Conservation (phyloP, 257 asterid species). For the Solanum ossicruentum region DNA sequence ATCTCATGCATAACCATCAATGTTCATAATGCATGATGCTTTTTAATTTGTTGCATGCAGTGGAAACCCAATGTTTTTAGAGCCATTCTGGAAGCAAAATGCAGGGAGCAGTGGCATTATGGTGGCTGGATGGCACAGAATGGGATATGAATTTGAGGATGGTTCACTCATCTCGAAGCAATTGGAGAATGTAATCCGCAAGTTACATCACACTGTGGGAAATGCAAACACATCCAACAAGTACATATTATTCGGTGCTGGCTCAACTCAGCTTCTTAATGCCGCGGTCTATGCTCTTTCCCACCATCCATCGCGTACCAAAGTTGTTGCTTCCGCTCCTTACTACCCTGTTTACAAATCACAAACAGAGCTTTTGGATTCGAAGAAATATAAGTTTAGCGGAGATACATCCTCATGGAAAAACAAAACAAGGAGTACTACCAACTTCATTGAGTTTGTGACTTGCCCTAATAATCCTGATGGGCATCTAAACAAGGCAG, state of each 20-base stretch:
- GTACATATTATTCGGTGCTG: not conserved
- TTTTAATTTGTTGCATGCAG: conserved; percentile 18
- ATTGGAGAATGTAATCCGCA: conserved; percentile 2
- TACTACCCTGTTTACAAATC: not conserved
- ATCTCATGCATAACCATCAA: no score
- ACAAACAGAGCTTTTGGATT: not conserved
- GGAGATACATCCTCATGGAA: conserved; percentile 1
- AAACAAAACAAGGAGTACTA: not conserved
- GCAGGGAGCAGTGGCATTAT: not conserved
- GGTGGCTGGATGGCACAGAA: not conserved
- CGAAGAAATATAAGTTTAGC: not conserved
- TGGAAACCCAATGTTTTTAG: conserved; percentile 22
- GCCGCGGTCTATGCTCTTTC: conserved; percentile 6
- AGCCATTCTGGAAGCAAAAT: conserved; percentile 16
- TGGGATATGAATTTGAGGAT: conserved; percentile 2
- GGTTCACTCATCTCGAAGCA: not conserved
- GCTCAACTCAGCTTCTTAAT: conserved; percentile 4
- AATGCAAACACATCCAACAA: not conserved
- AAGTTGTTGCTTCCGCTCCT: no score
- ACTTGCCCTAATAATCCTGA: conserved; percentile 11
- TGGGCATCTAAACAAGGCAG: not conserved
- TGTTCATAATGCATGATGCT: no score
- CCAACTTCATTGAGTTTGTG: not conserved
- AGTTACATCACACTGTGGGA: not conserved
- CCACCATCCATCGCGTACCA: no score